Conservation (phyloP, 495 filamentous ascomycete genomes). For the Aspergillus egyptiacus region DNA sequence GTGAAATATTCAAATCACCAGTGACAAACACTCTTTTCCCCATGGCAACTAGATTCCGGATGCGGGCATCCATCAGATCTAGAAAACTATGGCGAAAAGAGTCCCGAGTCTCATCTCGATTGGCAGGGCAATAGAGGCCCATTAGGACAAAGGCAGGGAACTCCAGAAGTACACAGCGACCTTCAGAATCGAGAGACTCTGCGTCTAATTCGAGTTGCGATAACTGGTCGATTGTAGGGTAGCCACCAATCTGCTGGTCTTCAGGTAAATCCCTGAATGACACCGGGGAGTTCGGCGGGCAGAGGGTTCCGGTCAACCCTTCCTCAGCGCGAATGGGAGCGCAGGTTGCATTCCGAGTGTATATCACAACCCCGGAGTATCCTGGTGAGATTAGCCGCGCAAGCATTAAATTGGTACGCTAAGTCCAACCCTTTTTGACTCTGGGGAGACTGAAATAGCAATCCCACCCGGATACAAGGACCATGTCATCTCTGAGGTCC, state of each 20-base stretch:
- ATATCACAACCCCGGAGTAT: constrained; percentile 95
- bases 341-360: constrained; percentile 84
- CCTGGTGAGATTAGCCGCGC: constrained; percentile 44
- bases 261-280: constrained; percentile 69
- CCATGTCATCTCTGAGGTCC: constrained; percentile 92
- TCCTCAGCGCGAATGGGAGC: constrained; percentile 89
- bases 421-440: constrained; percentile 73
- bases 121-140: constrained; percentile 84
- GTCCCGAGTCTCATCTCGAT: constrained; percentile 76
- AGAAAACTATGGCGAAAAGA: constrained; percentile 78
- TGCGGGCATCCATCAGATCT: constrained; percentile 68
- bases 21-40: constrained; percentile 80
- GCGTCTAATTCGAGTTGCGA: constrained; percentile 57
- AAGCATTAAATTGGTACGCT: neutral
- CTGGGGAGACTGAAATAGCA: constrained; percentile 90
- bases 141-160: constrained; percentile 93
- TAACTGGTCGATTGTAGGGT: constrained; percentile 66
- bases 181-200: constrained; percentile 75
- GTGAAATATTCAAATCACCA: constrained; percentile 86
- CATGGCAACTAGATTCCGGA: constrained; percentile 74
- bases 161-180: constrained; percentile 85
- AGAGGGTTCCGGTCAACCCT: constrained; percentile 78
- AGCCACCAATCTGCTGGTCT: constrained; percentile 87
- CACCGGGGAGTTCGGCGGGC: constrained; percentile 67
- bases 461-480: constrained; percentile 92